phyloP scores from a whole-genome alignment of 208 protist genomes.

The Trypanosoma cruzi region DNA sequence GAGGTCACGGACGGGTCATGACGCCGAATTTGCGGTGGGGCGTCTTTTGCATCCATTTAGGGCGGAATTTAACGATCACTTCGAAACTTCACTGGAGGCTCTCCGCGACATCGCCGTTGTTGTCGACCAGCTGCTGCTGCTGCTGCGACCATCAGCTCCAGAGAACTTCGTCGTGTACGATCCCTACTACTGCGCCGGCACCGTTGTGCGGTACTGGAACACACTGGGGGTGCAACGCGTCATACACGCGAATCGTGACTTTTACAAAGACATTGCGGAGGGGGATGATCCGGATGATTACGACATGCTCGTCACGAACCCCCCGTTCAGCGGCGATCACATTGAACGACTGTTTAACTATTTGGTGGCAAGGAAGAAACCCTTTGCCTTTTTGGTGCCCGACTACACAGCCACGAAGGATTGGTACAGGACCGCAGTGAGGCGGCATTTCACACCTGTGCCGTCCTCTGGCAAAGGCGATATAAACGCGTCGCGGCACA shows the following conservation, averaged over 20 bases:
- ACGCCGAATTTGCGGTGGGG: background rate
- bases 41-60: constrained; percentile 41
- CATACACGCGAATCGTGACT: constrained; percentile 90
- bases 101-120: constrained; percentile 58
- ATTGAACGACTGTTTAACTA: constrained; percentile 57
- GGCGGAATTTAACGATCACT: constrained; percentile 85
- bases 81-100: constrained; percentile 70
- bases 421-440: constrained; percentile 52
- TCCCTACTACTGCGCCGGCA: constrained; percentile 88
- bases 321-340: constrained; percentile 83
- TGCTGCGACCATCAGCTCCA: constrained; percentile 47
- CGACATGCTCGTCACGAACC: constrained; percentile 85
- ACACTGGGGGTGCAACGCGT: constrained; percentile 63
- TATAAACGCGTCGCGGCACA: constrained; percentile 12
- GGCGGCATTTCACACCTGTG: constrained; percentile 34
- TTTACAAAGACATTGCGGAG: constrained; percentile 58
- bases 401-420: constrained; percentile 74
- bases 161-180: constrained; percentile 79
- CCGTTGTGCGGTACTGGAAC: constrained; percentile 44
- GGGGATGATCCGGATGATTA: constrained; percentile 53
- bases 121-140: constrained; percentile 52
- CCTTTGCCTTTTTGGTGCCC: constrained; percentile 72
- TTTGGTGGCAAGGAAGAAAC: constrained; percentile 37
- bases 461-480: constrained; percentile 34
- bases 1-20: background rate